These are phyloP conservation scores for Apiospora malaysiana DNA, from an alignment of 2,329 filamentous ascomycete genomes.

Conservation along the genomic window DNA sequence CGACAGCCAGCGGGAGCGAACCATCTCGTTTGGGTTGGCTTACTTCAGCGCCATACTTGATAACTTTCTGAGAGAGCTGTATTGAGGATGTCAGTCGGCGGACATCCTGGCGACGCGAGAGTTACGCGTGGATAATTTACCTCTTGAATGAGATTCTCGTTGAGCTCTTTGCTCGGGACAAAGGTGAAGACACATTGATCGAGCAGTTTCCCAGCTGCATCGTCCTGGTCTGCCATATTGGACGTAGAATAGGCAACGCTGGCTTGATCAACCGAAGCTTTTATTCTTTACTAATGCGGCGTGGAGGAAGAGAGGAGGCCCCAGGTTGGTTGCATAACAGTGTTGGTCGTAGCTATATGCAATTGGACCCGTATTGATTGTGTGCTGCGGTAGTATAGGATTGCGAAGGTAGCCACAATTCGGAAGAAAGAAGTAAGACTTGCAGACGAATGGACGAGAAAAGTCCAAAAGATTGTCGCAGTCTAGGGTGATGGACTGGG, in stretches of 20 bases:
- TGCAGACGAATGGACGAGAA: neutral
- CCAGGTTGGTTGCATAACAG: neutral
- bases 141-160: slow-evolving; percentile 32
- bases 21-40: slow-evolving; percentile 55
- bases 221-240: slow-evolving; percentile 36
- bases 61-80: slow-evolving; percentile 50
- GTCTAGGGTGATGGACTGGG: neutral
- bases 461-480: neutral
- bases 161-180: slow-evolving; percentile 34
- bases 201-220: slow-evolving; percentile 32
- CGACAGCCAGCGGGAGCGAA: slow-evolving; percentile 52
- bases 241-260: neutral
- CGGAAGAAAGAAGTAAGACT: neutral
- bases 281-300: neutral
- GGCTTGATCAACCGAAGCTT: neutral
- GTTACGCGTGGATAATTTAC: slow-evolving; percentile 29
- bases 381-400: neutral
- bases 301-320: neutral
- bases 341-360: neutral
- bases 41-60: slow-evolving; percentile 57
- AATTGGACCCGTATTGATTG: neutral
- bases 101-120: neutral
- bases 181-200: slow-evolving; percentile 37
- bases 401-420: neutral
- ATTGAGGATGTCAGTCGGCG: neutral